These are phyloP conservation scores for Fusarium proliferatum DNA, from an alignment of 2,329 filamentous ascomycete genomes.

Conservation along the genomic window DNA sequence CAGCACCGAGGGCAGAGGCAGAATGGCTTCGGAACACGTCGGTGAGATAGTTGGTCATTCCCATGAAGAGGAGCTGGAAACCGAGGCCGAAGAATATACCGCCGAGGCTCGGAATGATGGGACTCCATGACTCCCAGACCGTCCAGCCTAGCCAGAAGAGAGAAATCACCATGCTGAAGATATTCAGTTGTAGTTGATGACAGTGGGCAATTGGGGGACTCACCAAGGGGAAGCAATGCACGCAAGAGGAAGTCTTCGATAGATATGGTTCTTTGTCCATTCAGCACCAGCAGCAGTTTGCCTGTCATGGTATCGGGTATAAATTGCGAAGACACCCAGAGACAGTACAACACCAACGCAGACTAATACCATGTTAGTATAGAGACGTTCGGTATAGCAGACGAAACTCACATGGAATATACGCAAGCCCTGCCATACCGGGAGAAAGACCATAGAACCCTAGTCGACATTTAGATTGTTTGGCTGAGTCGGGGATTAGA, in stretches of 20 bases:
- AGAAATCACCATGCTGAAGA: conserved; percentile 62
- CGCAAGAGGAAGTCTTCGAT: conserved; percentile 54
- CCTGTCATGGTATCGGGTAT: conserved; percentile 45
- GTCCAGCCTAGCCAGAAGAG: conserved; percentile 72
- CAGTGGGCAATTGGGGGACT: conserved; percentile 50
- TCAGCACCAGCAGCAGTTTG: conserved; percentile 40
- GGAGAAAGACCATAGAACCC: conserved; percentile 57
- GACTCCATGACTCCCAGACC: conserved; percentile 51
- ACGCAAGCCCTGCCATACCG: conserved; percentile 59
- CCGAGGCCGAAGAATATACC: conserved; percentile 57
- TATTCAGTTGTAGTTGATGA: neutral
- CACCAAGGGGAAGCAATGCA: conserved; percentile 72
- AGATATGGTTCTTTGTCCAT: conserved; percentile 49
- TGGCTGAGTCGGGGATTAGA: neutral
- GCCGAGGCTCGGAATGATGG: conserved; percentile 53
- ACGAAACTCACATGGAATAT: conserved; percentile 56
- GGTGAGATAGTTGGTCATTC: conserved; percentile 51
- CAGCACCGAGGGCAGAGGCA: conserved; percentile 50
- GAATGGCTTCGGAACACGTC: conserved; percentile 50
- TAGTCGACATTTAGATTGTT: conserved; percentile 13
- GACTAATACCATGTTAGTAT: conserved; percentile 35
- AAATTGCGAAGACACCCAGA: conserved; percentile 40
- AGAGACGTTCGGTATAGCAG: neutral
- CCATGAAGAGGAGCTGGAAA: conserved; percentile 50
- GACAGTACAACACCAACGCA: conserved; percentile 40